phyloP scores from a whole-genome alignment of 2,329 filamentous ascomycete species.

The Beauveria sp. region DNA sequence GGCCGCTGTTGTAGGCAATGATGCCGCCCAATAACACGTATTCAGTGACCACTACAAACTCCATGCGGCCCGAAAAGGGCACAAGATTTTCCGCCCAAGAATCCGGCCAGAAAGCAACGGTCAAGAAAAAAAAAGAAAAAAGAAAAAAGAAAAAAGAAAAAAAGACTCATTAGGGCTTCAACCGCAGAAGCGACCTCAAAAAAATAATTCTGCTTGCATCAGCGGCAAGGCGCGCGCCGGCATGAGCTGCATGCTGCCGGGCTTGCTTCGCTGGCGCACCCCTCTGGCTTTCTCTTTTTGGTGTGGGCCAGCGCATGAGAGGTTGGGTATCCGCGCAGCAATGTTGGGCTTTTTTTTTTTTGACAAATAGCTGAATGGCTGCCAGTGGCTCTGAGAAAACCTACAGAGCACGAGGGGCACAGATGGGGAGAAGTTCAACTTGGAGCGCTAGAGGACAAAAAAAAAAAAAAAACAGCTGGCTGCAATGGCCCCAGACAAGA shows the following conservation, averaged over 20 bases:
- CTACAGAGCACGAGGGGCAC: conserved; percentile 4
- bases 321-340: conserved; percentile 10
- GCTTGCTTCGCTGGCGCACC: neutral
- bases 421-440: neutral
- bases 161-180: neutral
- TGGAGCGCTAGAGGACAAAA: neutral
- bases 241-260: conserved; percentile 7
- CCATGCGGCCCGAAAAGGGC: too few species aligned
- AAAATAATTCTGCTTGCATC: neutral
- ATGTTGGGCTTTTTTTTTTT: neutral
- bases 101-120: too few species aligned
- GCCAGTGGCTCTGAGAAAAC: neutral
- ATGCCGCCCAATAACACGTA: neutral
- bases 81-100: too few species aligned
- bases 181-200: neutral
- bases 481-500: neutral
- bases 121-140: too few species aligned
- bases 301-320: conserved; percentile 5
- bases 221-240: conserved; percentile 5
- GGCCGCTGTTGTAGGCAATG: neutral
- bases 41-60: neutral
- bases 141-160: too few species aligned
- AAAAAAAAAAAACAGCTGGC: neutral
- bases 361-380: neutral
- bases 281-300: neutral